phyloP scores from a whole-genome alignment of 164 flowering plant species.

The Vitis cinerea region DNA sequence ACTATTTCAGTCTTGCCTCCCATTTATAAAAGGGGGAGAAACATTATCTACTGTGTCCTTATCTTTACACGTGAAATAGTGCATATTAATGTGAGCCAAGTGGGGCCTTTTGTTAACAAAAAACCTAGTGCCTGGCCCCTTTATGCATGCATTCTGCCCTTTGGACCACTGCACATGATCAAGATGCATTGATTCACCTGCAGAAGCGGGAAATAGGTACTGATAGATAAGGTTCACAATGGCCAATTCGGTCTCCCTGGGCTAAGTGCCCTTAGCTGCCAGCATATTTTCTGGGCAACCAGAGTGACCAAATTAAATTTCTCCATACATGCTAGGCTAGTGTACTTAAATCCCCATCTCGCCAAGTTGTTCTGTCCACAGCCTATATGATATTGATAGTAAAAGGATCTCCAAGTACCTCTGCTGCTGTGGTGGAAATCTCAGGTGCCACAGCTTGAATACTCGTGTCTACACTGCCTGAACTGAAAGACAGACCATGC shows the following conservation, averaged over 20 bases:
- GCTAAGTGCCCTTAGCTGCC: no score
- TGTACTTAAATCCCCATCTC: no score
- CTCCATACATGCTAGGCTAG: no score
- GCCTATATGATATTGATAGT: neutral
- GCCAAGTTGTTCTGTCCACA: no score
- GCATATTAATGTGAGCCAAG: constrained; percentile 5
- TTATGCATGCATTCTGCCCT: neutral
- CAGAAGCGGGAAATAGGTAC: neutral
- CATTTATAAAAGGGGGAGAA: neutral
- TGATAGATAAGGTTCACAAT: neutral
- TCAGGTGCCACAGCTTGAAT: constrained; percentile 31
- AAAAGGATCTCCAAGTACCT: constrained; percentile 12
- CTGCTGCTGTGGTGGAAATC: constrained; percentile 9
- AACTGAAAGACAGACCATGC: neutral
- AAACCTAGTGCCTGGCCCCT: neutral
- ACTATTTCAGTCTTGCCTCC: neutral
- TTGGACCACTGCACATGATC: neutral
- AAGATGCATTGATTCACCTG: neutral
- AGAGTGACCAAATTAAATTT: no score
- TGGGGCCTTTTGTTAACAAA: neutral
- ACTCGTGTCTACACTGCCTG: neutral
- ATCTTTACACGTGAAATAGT: neutral
- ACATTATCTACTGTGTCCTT: neutral
- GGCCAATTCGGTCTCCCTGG: neutral
- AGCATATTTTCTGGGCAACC: no score